phyloP scores from a whole-genome alignment of 257 asterid species.

The Buddleja alternifolia region DNA sequence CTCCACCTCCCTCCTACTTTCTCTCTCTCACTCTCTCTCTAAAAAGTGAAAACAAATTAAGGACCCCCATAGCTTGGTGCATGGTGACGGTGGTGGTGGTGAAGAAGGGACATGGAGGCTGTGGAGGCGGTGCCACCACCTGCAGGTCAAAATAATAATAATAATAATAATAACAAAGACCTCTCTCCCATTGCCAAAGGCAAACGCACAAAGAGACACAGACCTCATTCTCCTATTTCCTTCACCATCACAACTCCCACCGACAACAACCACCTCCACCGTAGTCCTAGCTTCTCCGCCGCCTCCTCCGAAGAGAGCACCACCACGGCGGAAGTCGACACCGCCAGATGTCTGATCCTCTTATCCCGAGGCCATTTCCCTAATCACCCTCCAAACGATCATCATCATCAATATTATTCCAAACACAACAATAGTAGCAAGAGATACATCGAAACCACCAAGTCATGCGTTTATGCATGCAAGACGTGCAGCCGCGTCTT shows the following conservation, averaged over 20 bases:
- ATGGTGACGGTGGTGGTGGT: conserved; percentile 42
- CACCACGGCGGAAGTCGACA: conserved; percentile 59
- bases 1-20: conserved; percentile 26
- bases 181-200: conserved; percentile 48
- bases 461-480: conserved; percentile 49
- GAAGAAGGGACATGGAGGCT: conserved; percentile 45
- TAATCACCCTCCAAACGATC: not conserved
- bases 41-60: not conserved
- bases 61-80: conserved; percentile 5
- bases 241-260: conserved; percentile 33
- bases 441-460: conserved; percentile 1
- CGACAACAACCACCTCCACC: not conserved
- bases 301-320: conserved; percentile 44
- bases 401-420: not conserved
- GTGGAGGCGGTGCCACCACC: conserved; percentile 31
- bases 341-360: conserved; percentile 62
- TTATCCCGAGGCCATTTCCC: conserved; percentile 45
- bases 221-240: conserved; percentile 52
- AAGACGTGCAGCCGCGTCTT: conserved; percentile 66
- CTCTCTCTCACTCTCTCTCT: conserved; percentile 41
- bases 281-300: conserved; percentile 8
- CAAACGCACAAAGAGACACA: conserved; percentile 54
- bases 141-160: too few relatives aligned
- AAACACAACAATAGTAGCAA: not conserved
- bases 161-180: conserved; percentile 31